phyloP scores from a whole-genome alignment of 163 green algal genomes.

The Coccomyxa subellipsoidea region DNA sequence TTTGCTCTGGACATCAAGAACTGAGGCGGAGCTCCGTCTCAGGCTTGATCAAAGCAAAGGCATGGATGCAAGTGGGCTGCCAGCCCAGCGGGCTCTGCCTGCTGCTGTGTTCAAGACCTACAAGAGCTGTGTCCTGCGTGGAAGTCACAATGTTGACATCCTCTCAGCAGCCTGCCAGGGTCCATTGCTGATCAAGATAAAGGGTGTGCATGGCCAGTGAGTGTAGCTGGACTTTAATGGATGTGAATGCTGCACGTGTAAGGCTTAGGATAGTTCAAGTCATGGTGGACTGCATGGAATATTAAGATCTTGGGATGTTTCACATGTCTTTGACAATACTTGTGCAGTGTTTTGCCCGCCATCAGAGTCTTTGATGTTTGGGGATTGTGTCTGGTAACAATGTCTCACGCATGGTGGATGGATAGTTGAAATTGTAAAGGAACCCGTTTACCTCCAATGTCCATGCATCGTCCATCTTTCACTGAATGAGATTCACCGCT shows the following conservation, averaged over 20 bases:
- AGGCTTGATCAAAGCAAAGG: neutral
- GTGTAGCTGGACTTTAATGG: neutral
- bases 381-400: too few species aligned
- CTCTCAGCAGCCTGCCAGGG: neutral
- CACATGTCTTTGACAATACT: neutral
- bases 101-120: too few species aligned
- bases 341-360: neutral
- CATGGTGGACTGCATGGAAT: neutral
- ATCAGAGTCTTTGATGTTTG: too few species aligned
- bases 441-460: too few species aligned
- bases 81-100: too few species aligned
- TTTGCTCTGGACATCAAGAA: slow-evolving; percentile 45
- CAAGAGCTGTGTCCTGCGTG: too few species aligned
- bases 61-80: too few species aligned
- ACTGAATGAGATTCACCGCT: too few species aligned
- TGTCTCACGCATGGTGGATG: too few species aligned
- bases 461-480: too few species aligned
- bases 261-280: neutral
- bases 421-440: too few species aligned
- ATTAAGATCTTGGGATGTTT: neutral
- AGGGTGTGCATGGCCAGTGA: neutral
- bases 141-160: neutral
- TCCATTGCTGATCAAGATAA: neutral
- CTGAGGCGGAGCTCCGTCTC: slow-evolving; percentile 16
- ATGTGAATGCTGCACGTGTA: neutral